These are phyloP conservation scores for Aspergillus awamori DNA, from an alignment of 2,329 filamentous ascomycete genomes.

Conservation along the genomic window DNA sequence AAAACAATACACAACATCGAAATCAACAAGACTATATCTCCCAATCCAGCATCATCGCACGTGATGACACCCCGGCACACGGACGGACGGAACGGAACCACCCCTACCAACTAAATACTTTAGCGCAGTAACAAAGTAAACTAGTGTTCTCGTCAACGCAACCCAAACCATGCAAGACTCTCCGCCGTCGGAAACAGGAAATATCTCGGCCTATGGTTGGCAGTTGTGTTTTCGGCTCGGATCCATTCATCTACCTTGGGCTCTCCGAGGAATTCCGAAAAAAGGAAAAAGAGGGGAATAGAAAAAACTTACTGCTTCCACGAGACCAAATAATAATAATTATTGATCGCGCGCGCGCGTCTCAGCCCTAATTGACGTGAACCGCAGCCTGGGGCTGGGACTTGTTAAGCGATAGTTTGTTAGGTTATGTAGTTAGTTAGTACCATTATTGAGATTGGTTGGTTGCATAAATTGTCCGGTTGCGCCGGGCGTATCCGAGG, in stretches of 20 bases:
- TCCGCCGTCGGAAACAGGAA: neutral
- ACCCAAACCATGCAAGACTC: neutral
- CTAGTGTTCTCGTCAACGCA: neutral
- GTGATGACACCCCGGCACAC: neutral
- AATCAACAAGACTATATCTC: neutral
- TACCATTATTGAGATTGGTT: neutral
- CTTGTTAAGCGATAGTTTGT: neutral
- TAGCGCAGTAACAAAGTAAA: neutral
- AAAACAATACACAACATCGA: too few species aligned
- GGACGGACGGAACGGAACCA: neutral
- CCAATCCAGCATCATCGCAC: neutral
- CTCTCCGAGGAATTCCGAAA: conserved; percentile 26
- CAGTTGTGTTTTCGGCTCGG: neutral
- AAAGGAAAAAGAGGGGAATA: neutral
- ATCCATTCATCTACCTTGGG: neutral
- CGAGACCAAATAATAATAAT: neutral
- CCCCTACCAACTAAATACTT: too few species aligned
- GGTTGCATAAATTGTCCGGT: neutral
- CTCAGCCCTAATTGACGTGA: conserved; percentile 4
- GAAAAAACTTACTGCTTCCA: neutral
- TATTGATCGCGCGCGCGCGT: neutral
- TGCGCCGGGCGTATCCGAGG: neutral
- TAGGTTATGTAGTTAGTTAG: neutral
- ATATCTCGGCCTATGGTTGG: neutral
- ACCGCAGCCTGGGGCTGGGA: neutral